These are phyloP conservation scores for Raddia distichophylla DNA, from an alignment of 176 grass and related monocot species.

Conservation along the genomic window DNA sequence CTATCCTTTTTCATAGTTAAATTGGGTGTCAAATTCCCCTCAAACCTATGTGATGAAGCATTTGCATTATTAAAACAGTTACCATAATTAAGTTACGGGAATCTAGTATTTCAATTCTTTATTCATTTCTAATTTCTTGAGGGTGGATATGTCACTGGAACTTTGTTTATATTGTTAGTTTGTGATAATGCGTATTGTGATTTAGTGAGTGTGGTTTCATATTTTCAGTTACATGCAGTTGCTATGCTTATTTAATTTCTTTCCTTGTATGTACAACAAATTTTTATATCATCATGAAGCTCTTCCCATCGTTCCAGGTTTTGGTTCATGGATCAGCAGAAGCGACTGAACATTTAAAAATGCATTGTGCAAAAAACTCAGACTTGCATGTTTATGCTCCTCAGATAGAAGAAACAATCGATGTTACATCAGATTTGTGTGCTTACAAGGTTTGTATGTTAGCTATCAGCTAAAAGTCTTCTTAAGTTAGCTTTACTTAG, in stretches of 20 bases:
- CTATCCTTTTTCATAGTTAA: constrained; percentile 26
- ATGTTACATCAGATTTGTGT: constrained; percentile 98
- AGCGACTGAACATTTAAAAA: constrained; percentile 97
- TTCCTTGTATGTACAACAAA: constrained; percentile 4
- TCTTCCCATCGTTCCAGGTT: constrained; percentile 51
- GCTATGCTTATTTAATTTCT: constrained; percentile 27
- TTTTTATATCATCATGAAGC: constrained; percentile 27
- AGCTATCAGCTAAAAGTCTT: constrained; percentile 12
- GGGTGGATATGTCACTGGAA: neutral
- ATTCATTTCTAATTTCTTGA: constrained; percentile 2
- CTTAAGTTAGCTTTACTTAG: constrained; percentile 10
- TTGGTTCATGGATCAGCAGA: constrained; percentile 94
- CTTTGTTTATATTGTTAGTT: constrained; percentile 29
- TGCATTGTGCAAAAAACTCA: constrained; percentile 81
- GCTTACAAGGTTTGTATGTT: constrained; percentile 82
- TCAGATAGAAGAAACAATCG: constrained; percentile 95
- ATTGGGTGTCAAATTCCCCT: constrained; percentile 2
- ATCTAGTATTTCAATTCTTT: constrained; percentile 20
- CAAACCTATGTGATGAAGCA: constrained; percentile 14
- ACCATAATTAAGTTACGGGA: constrained; percentile 16
- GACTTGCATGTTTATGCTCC: constrained; percentile 94
- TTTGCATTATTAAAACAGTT: constrained; percentile 13
- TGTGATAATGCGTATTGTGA: neutral
- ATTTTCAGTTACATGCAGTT: constrained; percentile 33
- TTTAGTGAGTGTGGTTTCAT: neutral